Percentiles rank a stretch among this genome's conserved stretches.
These are phyloP conservation scores for Didymella keratinophila DNA, from an alignment of 2,329 filamentous ascomycete genomes.

Conservation along the genomic window DNA sequence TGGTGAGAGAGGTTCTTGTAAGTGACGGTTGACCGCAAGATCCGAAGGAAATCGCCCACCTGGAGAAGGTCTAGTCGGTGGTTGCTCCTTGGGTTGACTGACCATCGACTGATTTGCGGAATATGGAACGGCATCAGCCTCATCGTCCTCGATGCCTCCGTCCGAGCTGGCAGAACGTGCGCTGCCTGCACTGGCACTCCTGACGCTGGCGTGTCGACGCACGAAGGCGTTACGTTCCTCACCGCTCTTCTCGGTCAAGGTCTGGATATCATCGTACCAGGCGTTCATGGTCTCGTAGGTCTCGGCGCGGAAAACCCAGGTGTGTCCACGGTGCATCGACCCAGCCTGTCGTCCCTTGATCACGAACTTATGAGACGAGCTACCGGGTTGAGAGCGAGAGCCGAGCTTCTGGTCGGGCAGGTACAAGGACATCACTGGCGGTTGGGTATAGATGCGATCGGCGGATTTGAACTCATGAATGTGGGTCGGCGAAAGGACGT, in stretches of 20 bases:
- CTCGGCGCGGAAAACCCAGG: slow-evolving; percentile 73
- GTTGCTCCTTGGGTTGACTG: slow-evolving; percentile 48
- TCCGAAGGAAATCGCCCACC: slow-evolving; percentile 98
- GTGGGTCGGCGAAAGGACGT: slow-evolving; percentile 94
- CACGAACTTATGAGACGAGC: slow-evolving; percentile 95
- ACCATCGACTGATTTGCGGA: slow-evolving; percentile 64
- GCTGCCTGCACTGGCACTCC: slow-evolving; percentile 74
- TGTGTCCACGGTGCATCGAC: slow-evolving; percentile 81
- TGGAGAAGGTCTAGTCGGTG: slow-evolving; percentile 77
- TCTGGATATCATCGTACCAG: slow-evolving; percentile 94
- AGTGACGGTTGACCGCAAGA: slow-evolving; percentile 84
- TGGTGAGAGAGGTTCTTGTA: slow-evolving; percentile 79
- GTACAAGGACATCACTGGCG: slow-evolving; percentile 95
- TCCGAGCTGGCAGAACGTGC: slow-evolving; percentile 59
- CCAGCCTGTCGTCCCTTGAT: slow-evolving; percentile 96
- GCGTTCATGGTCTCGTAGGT: slow-evolving; percentile 93
- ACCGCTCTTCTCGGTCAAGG: slow-evolving; percentile 84
- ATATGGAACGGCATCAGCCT: slow-evolving; percentile 71
- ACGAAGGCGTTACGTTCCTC: slow-evolving; percentile 91
- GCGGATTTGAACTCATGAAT: slow-evolving; percentile 99
- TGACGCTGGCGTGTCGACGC: slow-evolving; percentile 77
- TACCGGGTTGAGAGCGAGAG: slow-evolving; percentile 82
- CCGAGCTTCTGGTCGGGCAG: slow-evolving; percentile 95
- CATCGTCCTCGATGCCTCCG: slow-evolving; percentile 57
- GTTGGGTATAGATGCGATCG: slow-evolving; percentile 81